A percentile compares a stretch with the other conserved stretches of the same genome.
Evolutionary conservation across 179 eudicot genomes (phyloP).

Genomic region (Spergularia azorica): DNA sequence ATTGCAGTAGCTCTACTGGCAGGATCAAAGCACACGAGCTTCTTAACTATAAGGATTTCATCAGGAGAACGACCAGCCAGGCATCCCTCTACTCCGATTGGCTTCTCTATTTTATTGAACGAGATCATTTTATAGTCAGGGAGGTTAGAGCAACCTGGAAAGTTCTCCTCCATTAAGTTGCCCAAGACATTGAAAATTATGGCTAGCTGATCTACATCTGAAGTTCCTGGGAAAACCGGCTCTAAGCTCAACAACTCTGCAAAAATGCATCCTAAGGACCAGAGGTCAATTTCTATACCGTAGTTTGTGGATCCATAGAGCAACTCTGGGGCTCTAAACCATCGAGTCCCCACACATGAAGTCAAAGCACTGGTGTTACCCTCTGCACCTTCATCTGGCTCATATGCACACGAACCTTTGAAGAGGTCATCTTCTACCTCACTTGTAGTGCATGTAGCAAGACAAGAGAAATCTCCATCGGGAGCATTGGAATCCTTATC

Average conservation of each 20-base stretch:
- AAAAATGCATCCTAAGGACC: constrained; percentile 95
- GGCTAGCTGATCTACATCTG: constrained; percentile 87
- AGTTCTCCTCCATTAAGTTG: constrained; percentile 67
- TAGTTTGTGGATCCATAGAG: constrained; percentile 83
- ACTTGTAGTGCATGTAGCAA: constrained; percentile 80
- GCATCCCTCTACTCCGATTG: constrained; percentile 63
- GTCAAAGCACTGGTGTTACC: constrained; percentile 59
- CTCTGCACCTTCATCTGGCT: constrained; percentile 53
- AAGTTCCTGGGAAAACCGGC: constrained; percentile 78
- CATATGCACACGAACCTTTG: constrained; percentile 51
- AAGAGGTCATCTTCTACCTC: constrained; percentile 67
- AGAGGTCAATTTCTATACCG: constrained; percentile 81
- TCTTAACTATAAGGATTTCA: constrained; percentile 65
- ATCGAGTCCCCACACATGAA: constrained; percentile 95
- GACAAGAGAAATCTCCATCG: constrained; percentile 80
- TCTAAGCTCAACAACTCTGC: constrained; percentile 82
- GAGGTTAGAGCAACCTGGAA: constrained; percentile 74
- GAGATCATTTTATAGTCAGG: constrained; percentile 77
- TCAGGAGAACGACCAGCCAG: constrained; percentile 56
- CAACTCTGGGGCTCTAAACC: constrained; percentile 91
- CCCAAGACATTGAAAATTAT: constrained; percentile 74
- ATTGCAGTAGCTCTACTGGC: constrained; percentile 81
- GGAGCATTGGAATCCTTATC: constrained; percentile 61
- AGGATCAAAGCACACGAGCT: constrained; percentile 76
- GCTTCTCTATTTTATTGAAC: constrained; percentile 62